Percentiles rank a stretch among this genome's conserved stretches.
Evolutionary conservation across 352 stramenopile genomes (phyloP).

Genomic region (Phytopythium aichiense): DNA sequence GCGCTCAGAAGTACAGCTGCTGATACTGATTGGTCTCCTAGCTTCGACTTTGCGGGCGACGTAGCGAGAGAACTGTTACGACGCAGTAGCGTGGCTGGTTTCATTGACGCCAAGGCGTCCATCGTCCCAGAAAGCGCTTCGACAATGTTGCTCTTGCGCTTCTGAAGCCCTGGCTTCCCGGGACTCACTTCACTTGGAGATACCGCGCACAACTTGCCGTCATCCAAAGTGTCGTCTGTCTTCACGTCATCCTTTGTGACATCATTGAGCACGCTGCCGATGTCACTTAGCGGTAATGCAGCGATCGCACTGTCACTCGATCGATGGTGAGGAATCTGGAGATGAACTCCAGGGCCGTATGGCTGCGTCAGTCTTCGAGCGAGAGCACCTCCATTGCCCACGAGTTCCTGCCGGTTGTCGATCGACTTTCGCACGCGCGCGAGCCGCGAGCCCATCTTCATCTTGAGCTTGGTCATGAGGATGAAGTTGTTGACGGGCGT

Average conservation of each 20-base stretch:
- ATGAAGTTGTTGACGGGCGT: slow-evolving; percentile 83
- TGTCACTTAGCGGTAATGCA: neutral
- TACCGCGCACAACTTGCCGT: slow-evolving; percentile 14
- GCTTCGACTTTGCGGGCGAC: neutral
- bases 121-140: slow-evolving; percentile 14
- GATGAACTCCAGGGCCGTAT: no score
- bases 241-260: neutral
- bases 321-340: neutral
- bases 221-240: no score
- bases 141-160: slow-evolving; percentile 10
- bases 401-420: slow-evolving; percentile 5
- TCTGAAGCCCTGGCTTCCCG: slow-evolving; percentile 8
- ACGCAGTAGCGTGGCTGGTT: neutral
- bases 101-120: slow-evolving; percentile 8
- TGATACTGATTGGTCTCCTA: neutral
- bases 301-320: neutral
- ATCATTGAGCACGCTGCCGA: neutral
- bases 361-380: neutral
- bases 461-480: slow-evolving; percentile 71
- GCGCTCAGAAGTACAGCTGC: no score
- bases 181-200: slow-evolving; percentile 9
- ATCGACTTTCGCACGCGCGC: slow-evolving; percentile 32
- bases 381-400: neutral
- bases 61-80: neutral
- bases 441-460: slow-evolving; percentile 59